phyloP scores from a whole-genome alignment of 345 rosid genomes.

The Clarkia xantiana region DNA sequence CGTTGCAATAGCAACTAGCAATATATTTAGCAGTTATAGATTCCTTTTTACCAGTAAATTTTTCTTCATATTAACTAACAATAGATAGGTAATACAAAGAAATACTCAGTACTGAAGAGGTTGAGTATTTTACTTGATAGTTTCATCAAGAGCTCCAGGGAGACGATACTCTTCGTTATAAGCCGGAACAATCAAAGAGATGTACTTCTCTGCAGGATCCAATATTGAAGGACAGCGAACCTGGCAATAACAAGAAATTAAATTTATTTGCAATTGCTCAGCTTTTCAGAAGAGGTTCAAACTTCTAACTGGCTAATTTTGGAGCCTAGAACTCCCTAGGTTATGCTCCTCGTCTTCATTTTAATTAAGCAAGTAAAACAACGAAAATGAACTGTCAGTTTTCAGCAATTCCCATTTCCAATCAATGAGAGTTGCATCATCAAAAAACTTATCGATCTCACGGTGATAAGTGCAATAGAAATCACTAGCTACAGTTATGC shows the following conservation, averaged over 20 bases:
- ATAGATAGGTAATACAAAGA: too few relatives aligned
- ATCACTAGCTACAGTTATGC: neutral
- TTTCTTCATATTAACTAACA: too few relatives aligned
- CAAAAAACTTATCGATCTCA: too few relatives aligned
- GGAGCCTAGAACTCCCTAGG: neutral
- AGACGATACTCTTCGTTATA: constrained; percentile 86
- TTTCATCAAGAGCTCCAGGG: constrained; percentile 79
- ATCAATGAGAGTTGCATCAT: too few relatives aligned
- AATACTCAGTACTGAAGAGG: neutral
- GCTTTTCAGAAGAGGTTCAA: neutral
- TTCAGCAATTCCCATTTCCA: too few relatives aligned
- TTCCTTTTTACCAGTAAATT: neutral
- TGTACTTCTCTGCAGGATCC: constrained; percentile 73
- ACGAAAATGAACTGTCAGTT: too few relatives aligned
- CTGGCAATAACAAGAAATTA: constrained; percentile 21
- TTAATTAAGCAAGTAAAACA: too few relatives aligned
- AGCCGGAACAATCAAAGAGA: constrained; percentile 82
- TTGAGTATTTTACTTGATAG: constrained; percentile 45
- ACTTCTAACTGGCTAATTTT: neutral
- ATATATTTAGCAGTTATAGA: neutral
- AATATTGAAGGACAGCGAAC: constrained; percentile 47
- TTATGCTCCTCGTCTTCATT: too few relatives aligned
- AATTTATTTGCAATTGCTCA: neutral
- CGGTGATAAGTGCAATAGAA: neutral
- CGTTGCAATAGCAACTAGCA: too few relatives aligned